A percentile compares a stretch with the other conserved stretches of the same genome.
Evolutionary conservation across 2,329 filamentous ascomycete species (phyloP).

Genomic region (Trichoderma cornu-damae): DNA sequence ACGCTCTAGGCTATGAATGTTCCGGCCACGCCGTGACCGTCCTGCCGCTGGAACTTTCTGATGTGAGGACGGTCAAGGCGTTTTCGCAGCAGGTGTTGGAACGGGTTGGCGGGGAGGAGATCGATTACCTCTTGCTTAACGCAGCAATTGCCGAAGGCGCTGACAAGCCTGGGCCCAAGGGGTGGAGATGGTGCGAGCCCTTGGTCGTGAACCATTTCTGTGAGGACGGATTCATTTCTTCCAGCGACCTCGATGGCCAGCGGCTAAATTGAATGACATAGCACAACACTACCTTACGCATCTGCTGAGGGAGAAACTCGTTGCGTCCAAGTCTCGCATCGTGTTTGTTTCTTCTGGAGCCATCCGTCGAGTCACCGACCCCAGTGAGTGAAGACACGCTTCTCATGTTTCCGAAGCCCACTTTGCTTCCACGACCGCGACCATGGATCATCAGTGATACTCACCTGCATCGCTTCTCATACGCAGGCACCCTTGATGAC

Average conservation of each 20-base stretch:
- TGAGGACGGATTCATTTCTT: slow-evolving; percentile 31
- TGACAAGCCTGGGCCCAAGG: slow-evolving; percentile 34
- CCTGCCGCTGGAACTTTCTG: slow-evolving; percentile 45
- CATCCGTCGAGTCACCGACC: slow-evolving; percentile 38
- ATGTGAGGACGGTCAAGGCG: slow-evolving; percentile 40
- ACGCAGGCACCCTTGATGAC: slow-evolving; percentile 38
- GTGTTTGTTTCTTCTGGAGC: slow-evolving; percentile 49
- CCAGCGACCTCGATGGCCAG: not conserved
- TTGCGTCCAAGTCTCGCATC: slow-evolving; percentile 42
- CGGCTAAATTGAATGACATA: slow-evolving; percentile 24
- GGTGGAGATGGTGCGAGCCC: slow-evolving; percentile 46
- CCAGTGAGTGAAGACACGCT: slow-evolving; percentile 27
- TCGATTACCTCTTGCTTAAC: slow-evolving; percentile 49
- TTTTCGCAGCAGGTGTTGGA: slow-evolving; percentile 44
- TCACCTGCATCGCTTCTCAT: not conserved
- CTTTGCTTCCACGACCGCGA: too few species aligned
- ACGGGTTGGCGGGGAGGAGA: slow-evolving; percentile 36
- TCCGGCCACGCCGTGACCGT: slow-evolving; percentile 39
- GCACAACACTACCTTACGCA: slow-evolving; percentile 52
- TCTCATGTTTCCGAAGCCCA: too few species aligned
- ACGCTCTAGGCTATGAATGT: slow-evolving; percentile 39
- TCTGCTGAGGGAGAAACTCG: slow-evolving; percentile 44
- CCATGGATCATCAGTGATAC: too few species aligned
- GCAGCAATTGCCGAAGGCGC: slow-evolving; percentile 40
- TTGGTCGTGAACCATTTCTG: slow-evolving; percentile 50